phyloP scores from a whole-genome alignment of 495 filamentous ascomycete genomes.

The Mycothermus thermophilus region DNA sequence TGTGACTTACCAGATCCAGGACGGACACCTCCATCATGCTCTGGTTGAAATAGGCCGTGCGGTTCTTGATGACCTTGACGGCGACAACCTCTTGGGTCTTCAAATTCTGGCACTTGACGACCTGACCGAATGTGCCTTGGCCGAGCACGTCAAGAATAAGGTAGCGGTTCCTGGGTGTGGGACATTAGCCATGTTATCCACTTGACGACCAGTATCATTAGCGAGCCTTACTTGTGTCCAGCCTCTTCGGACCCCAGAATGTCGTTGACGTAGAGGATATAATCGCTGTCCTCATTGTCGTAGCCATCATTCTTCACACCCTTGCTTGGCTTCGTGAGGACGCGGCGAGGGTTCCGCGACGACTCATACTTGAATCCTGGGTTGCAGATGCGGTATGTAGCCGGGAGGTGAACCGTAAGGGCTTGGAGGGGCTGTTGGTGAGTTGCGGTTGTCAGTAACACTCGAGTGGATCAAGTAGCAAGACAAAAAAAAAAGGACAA shows the following conservation, averaged over 20 bases:
- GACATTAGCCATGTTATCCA: slow-evolving; percentile 9
- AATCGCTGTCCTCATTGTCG: slow-evolving; percentile 98
- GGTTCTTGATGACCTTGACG: slow-evolving; percentile 98
- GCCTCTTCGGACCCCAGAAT: slow-evolving; percentile 96
- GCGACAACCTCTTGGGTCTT: slow-evolving; percentile 98
- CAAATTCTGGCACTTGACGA: slow-evolving; percentile 97
- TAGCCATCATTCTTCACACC: slow-evolving; percentile 97
- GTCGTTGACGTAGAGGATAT: slow-evolving; percentile 98
- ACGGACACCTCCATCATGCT: slow-evolving; percentile 99
- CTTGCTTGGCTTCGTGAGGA: slow-evolving; percentile 99
- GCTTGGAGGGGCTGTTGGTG: slow-evolving; percentile 75
- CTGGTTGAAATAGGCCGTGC: slow-evolving; percentile 98
- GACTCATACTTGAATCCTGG: slow-evolving; percentile 98
- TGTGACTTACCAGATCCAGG: slow-evolving; percentile 82
- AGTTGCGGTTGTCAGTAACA: slow-evolving; percentile 2
- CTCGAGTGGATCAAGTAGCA: not conserved
- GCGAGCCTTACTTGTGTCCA: slow-evolving; percentile 71
- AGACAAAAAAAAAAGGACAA: no score
- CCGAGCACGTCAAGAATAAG: slow-evolving; percentile 96
- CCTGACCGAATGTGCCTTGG: slow-evolving; percentile 98
- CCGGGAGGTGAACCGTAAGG: slow-evolving; percentile 79
- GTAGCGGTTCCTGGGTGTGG: slow-evolving; percentile 68
- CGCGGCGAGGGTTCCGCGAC: slow-evolving; percentile 89
- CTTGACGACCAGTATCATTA: not conserved
- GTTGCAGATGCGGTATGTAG: slow-evolving; percentile 97